These are phyloP conservation scores for Aspergillus sp. DNA, from an alignment of 2,329 filamentous ascomycete genomes.

Conservation along the genomic window DNA sequence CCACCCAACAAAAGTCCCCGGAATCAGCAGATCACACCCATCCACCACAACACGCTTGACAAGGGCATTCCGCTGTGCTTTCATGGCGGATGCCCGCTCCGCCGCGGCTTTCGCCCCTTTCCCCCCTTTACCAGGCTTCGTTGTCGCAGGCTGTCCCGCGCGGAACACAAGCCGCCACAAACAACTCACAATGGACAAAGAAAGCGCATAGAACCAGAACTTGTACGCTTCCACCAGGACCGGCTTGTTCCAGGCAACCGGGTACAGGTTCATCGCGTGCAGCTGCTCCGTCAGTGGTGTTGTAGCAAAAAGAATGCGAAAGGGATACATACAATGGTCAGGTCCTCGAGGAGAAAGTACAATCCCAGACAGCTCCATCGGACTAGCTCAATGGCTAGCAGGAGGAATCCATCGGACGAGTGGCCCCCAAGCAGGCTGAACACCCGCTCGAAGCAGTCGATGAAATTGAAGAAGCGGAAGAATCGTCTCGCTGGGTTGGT, in stretches of 20 bases:
- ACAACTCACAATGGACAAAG: conserved; percentile 47
- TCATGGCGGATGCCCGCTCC: conserved; percentile 9
- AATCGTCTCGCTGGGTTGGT: conserved; percentile 53
- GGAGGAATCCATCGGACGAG: conserved; percentile 17
- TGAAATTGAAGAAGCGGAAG: conserved; percentile 68
- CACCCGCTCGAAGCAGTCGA: conserved; percentile 58
- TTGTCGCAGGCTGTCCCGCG: conserved; percentile 14
- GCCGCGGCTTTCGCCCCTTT: conserved; percentile 22
- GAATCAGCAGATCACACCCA: conserved; percentile 61
- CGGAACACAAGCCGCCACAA: conserved; percentile 20
- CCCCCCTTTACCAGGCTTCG: conserved; percentile 20
- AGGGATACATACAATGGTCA: conserved; percentile 51
- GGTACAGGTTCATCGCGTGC: conserved; percentile 53
- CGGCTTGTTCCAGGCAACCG: conserved; percentile 40
- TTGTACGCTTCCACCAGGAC: conserved; percentile 62
- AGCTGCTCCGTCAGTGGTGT: conserved; percentile 27
- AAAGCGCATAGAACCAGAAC: conserved; percentile 67
- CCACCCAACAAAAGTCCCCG: conserved; percentile 62
- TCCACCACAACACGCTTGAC: conserved; percentile 56
- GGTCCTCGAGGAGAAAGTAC: conserved; percentile 66
- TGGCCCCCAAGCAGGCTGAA: conserved; percentile 40
- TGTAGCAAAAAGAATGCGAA: not conserved
- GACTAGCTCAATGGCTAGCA: conserved; percentile 52
- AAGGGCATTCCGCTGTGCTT: conserved; percentile 26
- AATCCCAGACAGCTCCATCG: conserved; percentile 62